Evolutionary conservation across 768 basidiomycete genomes (phyloP).

Genomic region (Mycena polygramma): DNA sequence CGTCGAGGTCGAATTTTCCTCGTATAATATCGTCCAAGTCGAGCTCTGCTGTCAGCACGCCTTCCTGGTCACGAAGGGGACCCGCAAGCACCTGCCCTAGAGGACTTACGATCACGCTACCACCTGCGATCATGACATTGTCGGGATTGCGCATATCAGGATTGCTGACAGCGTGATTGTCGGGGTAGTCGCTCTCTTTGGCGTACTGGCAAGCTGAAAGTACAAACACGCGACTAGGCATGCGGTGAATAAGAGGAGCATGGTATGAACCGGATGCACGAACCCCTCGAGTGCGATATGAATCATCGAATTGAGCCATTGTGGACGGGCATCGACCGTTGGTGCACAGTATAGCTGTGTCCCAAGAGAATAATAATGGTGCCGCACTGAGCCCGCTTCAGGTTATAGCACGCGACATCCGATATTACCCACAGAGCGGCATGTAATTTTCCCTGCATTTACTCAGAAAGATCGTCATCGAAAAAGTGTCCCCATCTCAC

Average conservation of each 20-base stretch:
- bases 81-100: constrained; percentile 71
- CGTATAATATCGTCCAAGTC: constrained; percentile 69
- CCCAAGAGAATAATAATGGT: constrained; percentile 70
- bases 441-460: constrained; percentile 75
- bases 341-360: constrained; percentile 76
- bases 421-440: constrained; percentile 63
- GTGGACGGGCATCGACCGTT: constrained; percentile 70
- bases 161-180: constrained; percentile 58
- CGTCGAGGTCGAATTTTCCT: constrained; percentile 74
- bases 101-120: constrained; percentile 71
- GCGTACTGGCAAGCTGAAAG: constrained; percentile 73
- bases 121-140: constrained; percentile 72
- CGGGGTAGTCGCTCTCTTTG: constrained; percentile 66
- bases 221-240: constrained; percentile 67
- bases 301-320: constrained; percentile 69
- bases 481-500: constrained; percentile 47
- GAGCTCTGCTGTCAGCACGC: constrained; percentile 67
- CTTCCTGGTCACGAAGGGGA: constrained; percentile 66
- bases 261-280: neutral
- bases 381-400: constrained; percentile 56
- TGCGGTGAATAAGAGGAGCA: neutral
- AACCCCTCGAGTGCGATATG: constrained; percentile 75
- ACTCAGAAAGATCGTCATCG: neutral
- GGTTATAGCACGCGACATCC: neutral
- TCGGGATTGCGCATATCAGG: constrained; percentile 53